Evolutionary conservation across 2,329 filamentous ascomycete species (phyloP), one percentile per base, ranked within the genome.

Genomic region (Apiospora arundinis): DNA sequence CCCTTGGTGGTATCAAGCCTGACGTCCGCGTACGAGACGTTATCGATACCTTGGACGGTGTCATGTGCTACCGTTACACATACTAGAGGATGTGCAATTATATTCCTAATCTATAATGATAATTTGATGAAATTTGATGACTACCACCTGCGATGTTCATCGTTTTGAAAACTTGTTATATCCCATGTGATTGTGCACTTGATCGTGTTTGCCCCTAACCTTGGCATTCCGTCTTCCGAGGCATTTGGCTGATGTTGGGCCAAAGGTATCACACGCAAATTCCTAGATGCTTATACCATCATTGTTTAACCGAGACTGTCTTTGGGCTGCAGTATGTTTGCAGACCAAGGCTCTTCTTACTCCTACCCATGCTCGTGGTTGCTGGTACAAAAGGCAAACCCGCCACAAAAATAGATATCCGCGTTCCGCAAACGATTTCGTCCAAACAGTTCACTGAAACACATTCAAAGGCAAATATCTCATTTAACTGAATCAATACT

Each of bases 21-120:
- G 70, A 71, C 37, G 66, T 71, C 46, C 52, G 12, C 5, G 70
- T 71, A 9, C 28, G 63, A 2, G 65, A 71, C 42, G 70, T 71
- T 14, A 42, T 68, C 23, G 49, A 68, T 37, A 68, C 70, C 37
- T 28, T 48, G 18, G 68, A 68, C 21, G 66, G 65, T 28, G 37
- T 37, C 5, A 71, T 71, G 70, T 71, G 70, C 48, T 71, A 71
- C 66, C 23, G 25, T 1, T 71, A 71, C 66, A 56, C n/a, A 28
- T 71, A 71, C 70, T 71, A 71, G 48, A n/a, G 2, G 16, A 14
- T 21, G 37, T 40, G 28, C 1, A 63, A n/a, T 5, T 63, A 63
- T 32, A 14, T 23, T 63, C n/a, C 2, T 63, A 63, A 63, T 63
- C n/a, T n/a, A 40, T 63, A 63, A 63, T 63, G 9, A 16, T 63